These are phyloP conservation scores for Candida mattraensis DNA, from an alignment of 805 yeast species.

Conservation along the genomic window DNA sequence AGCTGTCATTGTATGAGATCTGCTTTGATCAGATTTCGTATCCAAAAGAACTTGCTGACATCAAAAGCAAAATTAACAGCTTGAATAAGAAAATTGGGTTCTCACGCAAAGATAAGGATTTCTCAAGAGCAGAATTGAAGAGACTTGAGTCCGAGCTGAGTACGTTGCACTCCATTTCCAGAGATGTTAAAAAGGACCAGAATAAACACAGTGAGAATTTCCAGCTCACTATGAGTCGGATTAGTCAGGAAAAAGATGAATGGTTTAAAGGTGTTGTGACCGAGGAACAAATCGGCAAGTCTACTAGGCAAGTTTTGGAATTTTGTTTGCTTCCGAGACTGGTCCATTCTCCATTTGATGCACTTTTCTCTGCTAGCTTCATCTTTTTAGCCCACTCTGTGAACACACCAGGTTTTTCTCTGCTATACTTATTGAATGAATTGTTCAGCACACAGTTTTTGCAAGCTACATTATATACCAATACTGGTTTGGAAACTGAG, in stretches of 20 bases:
- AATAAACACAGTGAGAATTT: slow-evolving; percentile 45
- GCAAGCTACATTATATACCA: slow-evolving; percentile 61
- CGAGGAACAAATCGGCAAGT: slow-evolving; percentile 13
- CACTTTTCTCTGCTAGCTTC: slow-evolving; percentile 65
- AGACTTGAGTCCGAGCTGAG: slow-evolving; percentile 31
- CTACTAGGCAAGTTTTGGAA: slow-evolving; percentile 43
- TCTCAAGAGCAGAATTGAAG: slow-evolving; percentile 18
- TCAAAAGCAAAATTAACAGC: slow-evolving; percentile 37
- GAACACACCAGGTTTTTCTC: slow-evolving; percentile 35
- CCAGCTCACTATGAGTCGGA: slow-evolving; percentile 30
- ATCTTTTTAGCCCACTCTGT: slow-evolving; percentile 48
- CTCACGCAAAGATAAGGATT: slow-evolving; percentile 30
- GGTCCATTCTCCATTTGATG: slow-evolving; percentile 79
- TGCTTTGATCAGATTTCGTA: slow-evolving; percentile 53
- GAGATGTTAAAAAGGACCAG: slow-evolving; percentile 39
- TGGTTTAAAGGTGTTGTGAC: slow-evolving; percentile 40
- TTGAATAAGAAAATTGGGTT: slow-evolving; percentile 37
- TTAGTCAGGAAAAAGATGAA: slow-evolving; percentile 27
- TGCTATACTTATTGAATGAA: slow-evolving; percentile 42
- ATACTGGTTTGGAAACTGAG: slow-evolving; percentile 77
- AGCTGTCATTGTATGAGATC: slow-evolving; percentile 67
- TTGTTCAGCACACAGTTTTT: slow-evolving; percentile 46
- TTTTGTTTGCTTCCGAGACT: slow-evolving; percentile 74
- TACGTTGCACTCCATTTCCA: slow-evolving; percentile 29
- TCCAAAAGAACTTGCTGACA: slow-evolving; percentile 42